Evolutionary conservation across 257 asterid genomes (phyloP), one percentile per base, ranked within the genome.

Genomic region (Solanum okadae): DNA sequence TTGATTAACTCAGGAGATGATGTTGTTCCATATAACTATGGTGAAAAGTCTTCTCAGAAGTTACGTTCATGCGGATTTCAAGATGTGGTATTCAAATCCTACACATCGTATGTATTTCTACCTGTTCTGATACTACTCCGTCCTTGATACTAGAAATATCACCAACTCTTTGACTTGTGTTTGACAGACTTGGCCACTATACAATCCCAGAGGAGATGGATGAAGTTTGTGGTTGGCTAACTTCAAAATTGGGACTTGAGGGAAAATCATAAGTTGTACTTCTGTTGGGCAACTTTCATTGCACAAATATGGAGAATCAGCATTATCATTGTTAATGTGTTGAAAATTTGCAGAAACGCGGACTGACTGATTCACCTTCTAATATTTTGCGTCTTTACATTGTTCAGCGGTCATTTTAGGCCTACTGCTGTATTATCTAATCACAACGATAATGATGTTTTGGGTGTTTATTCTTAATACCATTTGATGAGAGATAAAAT

Each of bases 161-260:
- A 12, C 27, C 1, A 29, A 81, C 56, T 81, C 40, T 81, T 81
- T 16, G 8, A 81, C 18, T 87, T 85, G 33, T 88, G 77, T 71
- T 90, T 2, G 52, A 25, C 95, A 95, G 98, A 89, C 96, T 94
- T 77, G 98, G 98, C 68, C 98, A 95, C 91, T 87, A 95, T 70
- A 94, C 98, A 14, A 93, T 93, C 89, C 97, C 97, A 11, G 95
- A 95, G 88, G 98, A 95, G 90, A 94, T 93, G 97, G 94, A 93
- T 23, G 97, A 93, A 86, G 90, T 95, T 83, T 94, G 98, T 90
- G 92, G 89, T 27, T 95, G 98, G 98, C 90, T 94, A 73, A 91
- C 92, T 82, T 88, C 96, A 44, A 95, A 93, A 88, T 72, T 95
- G 88, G 97, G 94, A 40, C 96, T 95, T 5, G 95, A 93, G 23